Conservation (phyloP, 1,284 basidiomycete species). For the Tilletiopsis washingtonensis region DNA sequence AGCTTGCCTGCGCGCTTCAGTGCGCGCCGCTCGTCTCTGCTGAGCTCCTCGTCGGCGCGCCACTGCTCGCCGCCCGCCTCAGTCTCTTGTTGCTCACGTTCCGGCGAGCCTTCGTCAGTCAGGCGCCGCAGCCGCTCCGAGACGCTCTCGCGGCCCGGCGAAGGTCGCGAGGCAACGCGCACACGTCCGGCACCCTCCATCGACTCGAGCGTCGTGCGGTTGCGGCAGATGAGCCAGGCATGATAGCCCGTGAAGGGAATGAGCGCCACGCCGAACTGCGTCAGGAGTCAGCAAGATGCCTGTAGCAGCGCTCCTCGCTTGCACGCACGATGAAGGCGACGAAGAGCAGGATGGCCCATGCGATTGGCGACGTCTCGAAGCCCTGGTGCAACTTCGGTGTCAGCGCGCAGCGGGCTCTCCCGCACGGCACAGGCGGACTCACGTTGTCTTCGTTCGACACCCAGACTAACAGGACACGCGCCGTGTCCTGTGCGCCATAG, state of each 20-base stretch:
- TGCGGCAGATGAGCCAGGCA: constrained; percentile 42
- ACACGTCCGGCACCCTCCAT: constrained; percentile 44
- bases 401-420: background rate
- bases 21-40: constrained; percentile 21
- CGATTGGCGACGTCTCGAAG: constrained; percentile 41
- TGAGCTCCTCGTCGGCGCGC: constrained; percentile 28
- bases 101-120: background rate
- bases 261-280: constrained; percentile 25
- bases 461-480: constrained; percentile 24
- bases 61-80: constrained; percentile 7
- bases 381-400: constrained; percentile 9
- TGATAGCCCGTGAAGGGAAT: constrained; percentile 39
- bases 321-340: constrained; percentile 24
- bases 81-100: no score
- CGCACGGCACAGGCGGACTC: no score
- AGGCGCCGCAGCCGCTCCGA: constrained; percentile 4
- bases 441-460: constrained; percentile 18
- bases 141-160: background rate
- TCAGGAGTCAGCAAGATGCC: background rate
- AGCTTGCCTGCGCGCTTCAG: constrained; percentile 29
- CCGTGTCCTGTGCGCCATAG: constrained; percentile 23
- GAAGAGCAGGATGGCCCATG: constrained; percentile 45
- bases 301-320: background rate
- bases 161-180: constrained; percentile 7
- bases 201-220: constrained; percentile 48